Percentiles rank a stretch among this genome's conserved stretches.
Conservation (phyloP, 2,329 filamentous ascomycete genomes). For the Boeremia lycopersici region DNA sequence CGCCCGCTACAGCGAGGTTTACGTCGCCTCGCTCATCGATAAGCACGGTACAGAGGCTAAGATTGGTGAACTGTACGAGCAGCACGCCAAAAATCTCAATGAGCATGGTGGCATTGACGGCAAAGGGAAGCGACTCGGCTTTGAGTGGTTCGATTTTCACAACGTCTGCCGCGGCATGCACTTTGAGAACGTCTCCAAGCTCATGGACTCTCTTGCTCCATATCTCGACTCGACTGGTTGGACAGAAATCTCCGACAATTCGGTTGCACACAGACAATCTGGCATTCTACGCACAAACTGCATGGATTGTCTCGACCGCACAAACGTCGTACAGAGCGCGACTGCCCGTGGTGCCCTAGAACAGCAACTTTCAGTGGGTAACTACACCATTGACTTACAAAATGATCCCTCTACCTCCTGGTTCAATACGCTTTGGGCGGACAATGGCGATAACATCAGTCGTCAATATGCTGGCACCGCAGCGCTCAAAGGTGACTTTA, state of each 20-base stretch:
- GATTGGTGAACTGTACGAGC: conserved; percentile 79
- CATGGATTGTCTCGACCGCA: conserved; percentile 97
- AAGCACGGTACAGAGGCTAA: conserved; percentile 82
- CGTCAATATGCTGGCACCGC: conserved; percentile 96
- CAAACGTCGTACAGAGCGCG: conserved; percentile 93
- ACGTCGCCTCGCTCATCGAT: conserved; percentile 85
- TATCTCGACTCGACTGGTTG: conserved; percentile 75
- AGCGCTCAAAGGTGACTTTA: conserved; percentile 96
- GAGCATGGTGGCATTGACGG: conserved; percentile 59
- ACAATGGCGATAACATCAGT: conserved; percentile 95
- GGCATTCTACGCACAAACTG: conserved; percentile 94
- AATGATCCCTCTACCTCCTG: conserved; percentile 80
- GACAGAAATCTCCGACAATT: conserved; percentile 62
- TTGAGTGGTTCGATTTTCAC: conserved; percentile 99
- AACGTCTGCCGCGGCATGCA: conserved; percentile 92
- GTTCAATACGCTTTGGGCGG: conserved; percentile 97
- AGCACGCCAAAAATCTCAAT: conserved; percentile 70
- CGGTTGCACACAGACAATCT: conserved; percentile 60
- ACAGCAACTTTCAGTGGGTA: conserved; percentile 74
- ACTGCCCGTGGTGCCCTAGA: conserved; percentile 85
- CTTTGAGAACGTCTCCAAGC: conserved; percentile 87
- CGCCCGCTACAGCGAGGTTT: conserved; percentile 74
- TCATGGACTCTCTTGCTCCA: conserved; percentile 72
- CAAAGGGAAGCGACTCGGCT: conserved; percentile 60
- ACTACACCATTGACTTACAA: conserved; percentile 76